Base-by-base conservation (phyloP, 495 filamentous ascomycete genomes). In the Penicillium verhagenii region DNA sequence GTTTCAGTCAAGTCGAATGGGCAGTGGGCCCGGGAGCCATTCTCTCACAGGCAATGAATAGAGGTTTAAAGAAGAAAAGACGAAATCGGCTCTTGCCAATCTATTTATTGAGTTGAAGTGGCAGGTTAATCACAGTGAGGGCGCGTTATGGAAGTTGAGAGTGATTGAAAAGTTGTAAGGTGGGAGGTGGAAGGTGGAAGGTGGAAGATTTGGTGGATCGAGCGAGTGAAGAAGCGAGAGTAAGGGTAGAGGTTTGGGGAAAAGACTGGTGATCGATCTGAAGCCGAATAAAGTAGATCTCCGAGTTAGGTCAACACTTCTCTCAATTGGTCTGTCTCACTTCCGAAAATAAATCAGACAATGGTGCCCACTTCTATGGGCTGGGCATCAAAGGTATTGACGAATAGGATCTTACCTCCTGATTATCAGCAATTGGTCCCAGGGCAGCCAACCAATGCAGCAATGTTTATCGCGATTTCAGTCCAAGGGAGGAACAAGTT, bases 401-500 rank as follows among this genome's bases (percentile, higher is more conserved):
- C 33, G 13, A 35, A 35, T 16, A n/a, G 33, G 14, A 16, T 35
- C 33, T 35, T 35, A 35, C 33, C 33, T 35, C 2, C 14, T 35
- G 33, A n/a, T 35, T 35, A 35, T 35, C 13, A 3, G 14, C 16
- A 23, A 43, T 21, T 43, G 20, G 24, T 23, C 29, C 13, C 33
- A 39, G 21, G 8, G 24, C 42, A 11, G 31, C 33, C 35, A 38
- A 35, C 33, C 33, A 35, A 35, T 35, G 33, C 33, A 16, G 21
- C 38, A 46, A 39, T 58, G 50, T 54, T 53, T 50, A 54, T 55
- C 52, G 47, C 43, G 20, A 42, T 23, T 16, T 10, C 10, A 23
- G 29, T n/a, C 33, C 13, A 35, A 35, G 33, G 33, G 33, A 35
- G 38, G 48, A 52, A 57, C 57, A 62, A 10, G 39, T 20, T 16